A percentile compares a stretch with the other conserved stretches of the same genome.
Conservation (phyloP, 768 basidiomycete genomes). For the Nidularia sp. region DNA sequence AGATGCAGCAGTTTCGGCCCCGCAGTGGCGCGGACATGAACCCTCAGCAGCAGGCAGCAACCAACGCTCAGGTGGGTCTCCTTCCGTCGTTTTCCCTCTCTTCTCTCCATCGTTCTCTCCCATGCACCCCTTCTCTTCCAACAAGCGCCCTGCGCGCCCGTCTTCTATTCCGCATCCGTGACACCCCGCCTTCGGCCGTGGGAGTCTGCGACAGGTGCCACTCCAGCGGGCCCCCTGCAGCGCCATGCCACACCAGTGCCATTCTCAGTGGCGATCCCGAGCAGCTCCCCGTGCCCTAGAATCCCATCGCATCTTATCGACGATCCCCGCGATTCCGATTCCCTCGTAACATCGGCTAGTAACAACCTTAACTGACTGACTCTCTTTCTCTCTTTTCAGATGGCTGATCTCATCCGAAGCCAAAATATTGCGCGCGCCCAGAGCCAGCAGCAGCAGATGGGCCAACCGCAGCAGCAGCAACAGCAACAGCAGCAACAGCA, state of each 20-base stretch:
- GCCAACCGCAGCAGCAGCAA: conserved; percentile 36
- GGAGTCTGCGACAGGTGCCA: not conserved
- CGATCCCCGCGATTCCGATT: conserved; percentile 9
- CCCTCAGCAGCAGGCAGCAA: conserved; percentile 24
- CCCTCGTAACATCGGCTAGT: conserved; percentile 10
- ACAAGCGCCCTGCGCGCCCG: conserved; percentile 4
- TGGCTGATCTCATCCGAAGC: conserved; percentile 40
- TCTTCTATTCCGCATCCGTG: conserved; percentile 2
- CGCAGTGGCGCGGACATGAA: conserved; percentile 37
- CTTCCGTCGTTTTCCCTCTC: not conserved
- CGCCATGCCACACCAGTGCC: not conserved
- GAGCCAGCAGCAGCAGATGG: conserved; percentile 10
- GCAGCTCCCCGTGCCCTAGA: too few relatives aligned
- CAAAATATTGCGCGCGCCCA: conserved; percentile 37
- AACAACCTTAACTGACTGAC: conserved; percentile 12
- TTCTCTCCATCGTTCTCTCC: conserved; percentile 3
- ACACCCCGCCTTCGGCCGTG: not conserved
- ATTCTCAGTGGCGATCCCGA: too few relatives aligned
- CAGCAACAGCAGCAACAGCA: conserved; percentile 26
- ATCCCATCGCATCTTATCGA: conserved; percentile 11
- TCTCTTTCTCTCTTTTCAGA: conserved; percentile 24
- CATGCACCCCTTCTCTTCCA: conserved; percentile 1
- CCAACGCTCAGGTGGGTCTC: conserved; percentile 42
- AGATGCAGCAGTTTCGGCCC: conserved; percentile 37
- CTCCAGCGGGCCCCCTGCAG: not conserved